Base-by-base conservation (phyloP, 768 basidiomycete species). In the Pisolithus sp. region DNA sequence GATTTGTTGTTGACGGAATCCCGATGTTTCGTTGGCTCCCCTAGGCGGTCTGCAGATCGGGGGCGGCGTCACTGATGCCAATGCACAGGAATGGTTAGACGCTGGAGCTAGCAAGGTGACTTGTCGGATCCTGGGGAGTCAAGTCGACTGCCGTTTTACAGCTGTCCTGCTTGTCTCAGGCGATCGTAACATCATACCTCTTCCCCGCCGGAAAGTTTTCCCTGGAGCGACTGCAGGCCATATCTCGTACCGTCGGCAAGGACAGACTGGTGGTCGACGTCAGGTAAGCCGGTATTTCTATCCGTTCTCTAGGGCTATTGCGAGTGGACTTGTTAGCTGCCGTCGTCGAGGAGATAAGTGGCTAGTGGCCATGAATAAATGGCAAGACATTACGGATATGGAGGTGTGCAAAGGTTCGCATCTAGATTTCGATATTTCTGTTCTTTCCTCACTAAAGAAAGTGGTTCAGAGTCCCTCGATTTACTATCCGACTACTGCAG, bases 281-380 rank as follows among this genome's bases (percentile, higher is more conserved):
- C 21, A 96, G 93, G 95, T 90, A 57, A 39, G 76, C 53, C 17
- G 1, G 30, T 28, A 37, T 12, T 21, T 20, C 17, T 28, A 39
- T 49, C 4, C 39, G 20, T 43, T 17, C 12, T 15, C 12, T 7
- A 4, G 13, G 12, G 13, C 3, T 9, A 17, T 31, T 34, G 49
- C 30, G 9, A 15, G 31, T 38, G 36, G 31, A 36, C 23, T 46
- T 37, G 46, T 34, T 56, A 97, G 95, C 64, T 99, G 95, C 69
- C 83, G 95, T 18, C 77, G 80, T 57, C 72, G 82, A 62, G 85
- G 72, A 8, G 73, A 81, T 43, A 82, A 73, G 55, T 99, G 96
- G 96, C 75, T 92, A 31, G 88, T 99, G 12, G 93, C 95, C 10
- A 97, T 94, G 93, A 95, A 98, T 72, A 94, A 92, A 64, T 99